These are phyloP conservation scores for Orbilia blumenaviensis DNA, from an alignment of 2,329 filamentous ascomycete genomes.

Conservation along the genomic window DNA sequence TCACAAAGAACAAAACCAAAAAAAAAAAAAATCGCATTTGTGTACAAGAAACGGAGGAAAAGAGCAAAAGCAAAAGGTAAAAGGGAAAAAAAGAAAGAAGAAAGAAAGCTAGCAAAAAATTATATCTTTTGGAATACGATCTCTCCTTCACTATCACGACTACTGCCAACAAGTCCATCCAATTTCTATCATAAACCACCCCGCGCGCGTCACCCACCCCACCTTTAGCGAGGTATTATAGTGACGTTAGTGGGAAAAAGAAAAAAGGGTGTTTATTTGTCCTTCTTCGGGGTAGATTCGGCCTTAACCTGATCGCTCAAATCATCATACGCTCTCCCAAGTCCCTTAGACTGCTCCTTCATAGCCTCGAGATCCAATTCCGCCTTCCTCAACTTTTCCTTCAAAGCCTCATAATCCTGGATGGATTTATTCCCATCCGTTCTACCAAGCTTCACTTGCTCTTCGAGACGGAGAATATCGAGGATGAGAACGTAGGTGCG, in stretches of 20 bases:
- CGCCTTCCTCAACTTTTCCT: constrained; percentile 74
- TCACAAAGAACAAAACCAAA: not conserved
- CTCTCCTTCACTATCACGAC: not conserved
- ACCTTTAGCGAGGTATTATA: too few species aligned
- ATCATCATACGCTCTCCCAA: constrained; percentile 84
- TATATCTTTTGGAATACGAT: not conserved
- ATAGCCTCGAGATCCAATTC: constrained; percentile 84
- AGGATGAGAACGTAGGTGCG: constrained; percentile 98
- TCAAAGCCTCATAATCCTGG: constrained; percentile 68
- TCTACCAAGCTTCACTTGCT: constrained; percentile 85
- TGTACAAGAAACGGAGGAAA: not conserved
- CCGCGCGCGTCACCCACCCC: too few species aligned
- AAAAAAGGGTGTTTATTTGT: constrained; percentile 55
- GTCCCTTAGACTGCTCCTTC: constrained; percentile 89
- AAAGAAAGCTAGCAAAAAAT: constrained; percentile 2
- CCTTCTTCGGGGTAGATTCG: constrained; percentile 69
- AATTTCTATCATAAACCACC: too few species aligned
- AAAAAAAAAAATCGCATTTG: constrained; percentile 9
- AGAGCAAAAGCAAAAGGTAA: not conserved
- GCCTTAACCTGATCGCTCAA: constrained; percentile 76
- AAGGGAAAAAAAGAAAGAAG: not conserved
- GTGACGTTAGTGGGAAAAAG: too few species aligned
- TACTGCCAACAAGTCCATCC: too few species aligned
- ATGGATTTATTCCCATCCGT: constrained; percentile 66
- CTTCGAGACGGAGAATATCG: constrained; percentile 88